A percentile compares a stretch with the other conserved stretches of the same genome.
Conservation (phyloP, 2,329 filamentous ascomycete species). For the Alternaria arborescens region DNA sequence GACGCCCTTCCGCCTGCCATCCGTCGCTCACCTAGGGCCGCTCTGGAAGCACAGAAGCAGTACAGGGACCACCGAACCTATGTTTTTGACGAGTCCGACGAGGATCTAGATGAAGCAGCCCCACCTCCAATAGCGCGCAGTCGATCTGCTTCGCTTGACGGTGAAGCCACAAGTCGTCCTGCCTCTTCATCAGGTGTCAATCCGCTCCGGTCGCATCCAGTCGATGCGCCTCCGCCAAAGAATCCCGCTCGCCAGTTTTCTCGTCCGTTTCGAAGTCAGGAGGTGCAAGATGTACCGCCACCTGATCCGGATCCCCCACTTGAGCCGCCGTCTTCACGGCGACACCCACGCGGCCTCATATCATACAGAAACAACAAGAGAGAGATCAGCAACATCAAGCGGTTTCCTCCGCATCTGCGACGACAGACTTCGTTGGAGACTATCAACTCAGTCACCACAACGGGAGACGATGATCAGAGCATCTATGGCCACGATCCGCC, state of each 20-base stretch:
- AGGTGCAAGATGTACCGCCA: constrained; percentile 13
- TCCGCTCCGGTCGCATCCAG: constrained; percentile 30
- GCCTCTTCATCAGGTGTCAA: constrained; percentile 26
- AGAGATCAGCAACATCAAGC: constrained; percentile 24
- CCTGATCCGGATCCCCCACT: constrained; percentile 18
- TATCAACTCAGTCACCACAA: constrained; percentile 42
- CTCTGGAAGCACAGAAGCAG: constrained; percentile 25
- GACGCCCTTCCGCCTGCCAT: constrained; percentile 26
- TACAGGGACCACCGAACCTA: constrained; percentile 19
- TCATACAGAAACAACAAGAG: constrained; percentile 33
- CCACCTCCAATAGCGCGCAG: constrained; percentile 30
- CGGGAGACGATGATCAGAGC: constrained; percentile 21
- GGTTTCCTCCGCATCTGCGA: constrained; percentile 31
- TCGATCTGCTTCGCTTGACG: constrained; percentile 19
- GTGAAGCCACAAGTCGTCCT: constrained; percentile 7
- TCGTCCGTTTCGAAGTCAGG: constrained; percentile 27
- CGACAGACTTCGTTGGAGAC: constrained; percentile 44
- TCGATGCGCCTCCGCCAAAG: constrained; percentile 17
- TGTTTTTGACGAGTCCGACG: constrained; percentile 19
- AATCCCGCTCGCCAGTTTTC: constrained; percentile 26
- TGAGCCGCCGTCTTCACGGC: constrained; percentile 21
- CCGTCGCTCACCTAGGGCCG: constrained; percentile 31
- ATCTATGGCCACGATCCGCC: constrained; percentile 26
- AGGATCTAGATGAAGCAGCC: constrained; percentile 27
- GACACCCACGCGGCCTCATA: constrained; percentile 22